Base-by-base conservation (phyloP, 805 yeast species). In the Monosporozyma servazzii region DNA sequence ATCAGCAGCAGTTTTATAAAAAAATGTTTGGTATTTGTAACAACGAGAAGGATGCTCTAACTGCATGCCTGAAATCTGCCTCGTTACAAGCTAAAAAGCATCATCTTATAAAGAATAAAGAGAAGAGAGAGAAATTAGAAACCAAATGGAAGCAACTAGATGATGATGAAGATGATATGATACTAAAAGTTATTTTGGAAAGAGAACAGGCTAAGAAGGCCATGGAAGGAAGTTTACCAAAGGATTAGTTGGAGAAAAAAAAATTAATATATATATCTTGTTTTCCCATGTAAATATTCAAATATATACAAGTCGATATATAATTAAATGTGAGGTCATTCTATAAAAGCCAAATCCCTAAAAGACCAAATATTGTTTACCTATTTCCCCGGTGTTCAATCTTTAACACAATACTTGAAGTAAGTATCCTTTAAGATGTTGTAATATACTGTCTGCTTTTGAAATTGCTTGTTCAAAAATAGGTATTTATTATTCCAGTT, bases 21-120 rank as follows among this genome's bases (percentile, higher is more conserved):
- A 80, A 86, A 64, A 82, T 86, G 7, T 72, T 88, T 58, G 98
- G 98, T 27, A 74, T 79, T 53, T 91, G 99, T 70, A 88, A 88
- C 68, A 81, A 82, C 49, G 83, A 85, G 60, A 89, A 89, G 61
- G 87, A 85, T 55, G 90, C 86, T 48, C 74, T 93, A 49, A 70
- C 84, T 36, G 72, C 79, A 61, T 91, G 99, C 69, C 73, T 95
- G 23, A 93, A 88, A 62, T 80, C 79, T 50, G 86, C 91, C 6
- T 77, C 96, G 64, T 64, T 80, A 13, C 76, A 75, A 29, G 80
- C 79, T 33, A 84, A 81, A 63, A 80, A 77, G 61, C 81, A 73
- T 54, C 77, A 73, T 51, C 68, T 75, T 8, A 52, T 63, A n/a
- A 72, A 72, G 58, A 79, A 84, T 48, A 75, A 77, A 50, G 80